Percentiles rank a stretch among this genome's conserved stretches.
Evolutionary conservation across 2,329 filamentous ascomycete genomes (phyloP).

Genomic region (Dothistroma pini): DNA sequence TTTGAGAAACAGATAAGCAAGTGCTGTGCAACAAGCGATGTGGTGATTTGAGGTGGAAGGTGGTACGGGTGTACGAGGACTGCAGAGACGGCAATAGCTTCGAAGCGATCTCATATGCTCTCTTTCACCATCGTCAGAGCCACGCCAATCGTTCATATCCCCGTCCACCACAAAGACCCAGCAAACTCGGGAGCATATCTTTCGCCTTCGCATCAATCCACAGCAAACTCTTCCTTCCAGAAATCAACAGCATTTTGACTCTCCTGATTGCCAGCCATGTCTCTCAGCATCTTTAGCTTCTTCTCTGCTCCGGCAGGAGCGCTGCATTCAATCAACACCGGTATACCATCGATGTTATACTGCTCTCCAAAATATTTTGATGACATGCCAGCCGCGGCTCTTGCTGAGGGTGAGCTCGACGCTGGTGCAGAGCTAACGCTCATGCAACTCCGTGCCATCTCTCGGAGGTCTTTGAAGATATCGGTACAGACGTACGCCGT

Average conservation of each 20-base stretch:
- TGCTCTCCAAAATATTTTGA: background rate
- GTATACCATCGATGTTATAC: background rate
- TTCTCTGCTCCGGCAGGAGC: slow-evolving; percentile 18
- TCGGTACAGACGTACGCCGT: slow-evolving; percentile 27
- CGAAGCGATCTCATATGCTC: background rate
- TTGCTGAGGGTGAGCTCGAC: slow-evolving; percentile 16
- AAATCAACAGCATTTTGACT: slow-evolving; percentile 36
- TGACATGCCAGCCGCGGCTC: background rate
- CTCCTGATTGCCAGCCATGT: slow-evolving; percentile 34
- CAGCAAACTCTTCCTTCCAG: slow-evolving; percentile 36
- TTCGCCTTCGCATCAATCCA: slow-evolving; percentile 21
- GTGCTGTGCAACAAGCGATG: background rate
- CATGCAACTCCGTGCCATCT: slow-evolving; percentile 22
- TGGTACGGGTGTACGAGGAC: background rate
- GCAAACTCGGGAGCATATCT: background rate
- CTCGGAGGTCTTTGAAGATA: slow-evolving; percentile 23
- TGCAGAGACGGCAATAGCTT: background rate
- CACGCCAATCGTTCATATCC: background rate
- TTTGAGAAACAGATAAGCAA: no score
- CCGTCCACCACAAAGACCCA: background rate
- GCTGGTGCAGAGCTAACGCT: background rate
- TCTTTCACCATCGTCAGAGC: background rate
- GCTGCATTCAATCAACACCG: slow-evolving; percentile 18
- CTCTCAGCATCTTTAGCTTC: slow-evolving; percentile 26
- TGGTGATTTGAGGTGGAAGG: background rate